Conservation (phyloP, 805 yeast genomes). For the Candida sithepensis region DNA sequence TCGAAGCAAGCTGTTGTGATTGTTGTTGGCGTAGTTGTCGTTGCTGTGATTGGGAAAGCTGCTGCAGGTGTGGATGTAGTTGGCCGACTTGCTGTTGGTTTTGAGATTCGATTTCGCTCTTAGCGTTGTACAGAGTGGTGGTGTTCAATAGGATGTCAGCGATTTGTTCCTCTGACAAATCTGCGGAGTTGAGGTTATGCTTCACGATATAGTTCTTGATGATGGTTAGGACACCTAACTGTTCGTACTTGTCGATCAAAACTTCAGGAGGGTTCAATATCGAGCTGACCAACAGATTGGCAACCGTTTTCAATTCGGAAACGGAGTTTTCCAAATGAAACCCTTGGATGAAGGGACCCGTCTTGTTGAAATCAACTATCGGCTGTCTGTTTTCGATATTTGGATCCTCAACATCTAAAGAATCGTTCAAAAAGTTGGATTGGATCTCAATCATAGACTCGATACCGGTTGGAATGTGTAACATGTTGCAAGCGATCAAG, state of each 20-base stretch:
- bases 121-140: neutral
- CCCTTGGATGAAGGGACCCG: slow-evolving; percentile 48
- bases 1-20: neutral
- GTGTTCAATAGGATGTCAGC: neutral
- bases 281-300: slow-evolving; percentile 41
- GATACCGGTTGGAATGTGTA: slow-evolving; percentile 44
- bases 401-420: slow-evolving; percentile 16
- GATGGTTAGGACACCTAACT: slow-evolving; percentile 52
- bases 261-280: slow-evolving; percentile 49
- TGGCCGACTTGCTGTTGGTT: neutral
- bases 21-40: neutral
- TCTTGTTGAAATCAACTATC: slow-evolving; percentile 28
- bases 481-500: slow-evolving; percentile 50
- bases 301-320: slow-evolving; percentile 36
- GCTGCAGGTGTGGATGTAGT: neutral
- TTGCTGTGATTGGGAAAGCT: neutral
- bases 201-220: slow-evolving; percentile 30
- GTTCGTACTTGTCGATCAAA: slow-evolving; percentile 46
- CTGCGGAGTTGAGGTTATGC: slow-evolving; percentile 1
- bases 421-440: slow-evolving; percentile 7
- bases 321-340: slow-evolving; percentile 40
- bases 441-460: slow-evolving; percentile 28
- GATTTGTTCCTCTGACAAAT: neutral
- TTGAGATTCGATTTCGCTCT: too few species aligned
- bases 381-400: slow-evolving; percentile 37